Base-by-base conservation (phyloP, 2,329 filamentous ascomycete genomes). In the Westerdykella ornata region DNA sequence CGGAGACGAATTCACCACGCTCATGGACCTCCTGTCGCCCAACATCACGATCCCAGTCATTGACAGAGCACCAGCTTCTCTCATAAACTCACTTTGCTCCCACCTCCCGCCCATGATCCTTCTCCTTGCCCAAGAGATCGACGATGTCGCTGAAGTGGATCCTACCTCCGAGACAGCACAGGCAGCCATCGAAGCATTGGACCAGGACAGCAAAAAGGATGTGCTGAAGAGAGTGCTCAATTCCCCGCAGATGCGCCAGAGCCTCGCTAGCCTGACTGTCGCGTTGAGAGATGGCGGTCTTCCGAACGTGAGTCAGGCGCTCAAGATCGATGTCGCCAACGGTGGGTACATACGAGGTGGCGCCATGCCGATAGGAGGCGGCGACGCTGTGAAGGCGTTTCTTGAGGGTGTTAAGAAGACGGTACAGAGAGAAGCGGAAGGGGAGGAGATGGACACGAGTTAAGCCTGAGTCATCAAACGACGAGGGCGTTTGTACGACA, bases 201-300 rank as follows among this genome's bases (percentile, higher is more conserved):
- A 78, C 40, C 64, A 82, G 6, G 75, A 75, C 2, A 82, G 92
- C 62, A 97, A 97, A 73, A 87, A 84, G 58, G 73, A 76, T 16
- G 77, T 97, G 11, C 68, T 98, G 33, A 82, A 81, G 63, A 84
- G 82, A 59, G 88, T 97, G 6, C 70, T 97, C 12, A 80, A 86
- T 49, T 94, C 86, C 51, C 90, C 92, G 14, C 92, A 98, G 60
- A 88, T 98, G 59, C 79, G 81, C 46, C 92, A 97, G 65, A 90
- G 87, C 52, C 69, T 96, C 30, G 79, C 81, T 1, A 92, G 85
- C 60, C 70, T 98, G 53, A 95, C 88, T 0, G 81, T 88, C 66
- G 92, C 92, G 11, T 72, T 98, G 41, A 76, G 88, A 43, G 90
- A 97, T 54, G 92, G 92, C 11, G 92, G 90, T 0, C 68, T 98